Conservation (phyloP, 176 grass and related monocot genomes). For the Musa schizocarpa region DNA sequence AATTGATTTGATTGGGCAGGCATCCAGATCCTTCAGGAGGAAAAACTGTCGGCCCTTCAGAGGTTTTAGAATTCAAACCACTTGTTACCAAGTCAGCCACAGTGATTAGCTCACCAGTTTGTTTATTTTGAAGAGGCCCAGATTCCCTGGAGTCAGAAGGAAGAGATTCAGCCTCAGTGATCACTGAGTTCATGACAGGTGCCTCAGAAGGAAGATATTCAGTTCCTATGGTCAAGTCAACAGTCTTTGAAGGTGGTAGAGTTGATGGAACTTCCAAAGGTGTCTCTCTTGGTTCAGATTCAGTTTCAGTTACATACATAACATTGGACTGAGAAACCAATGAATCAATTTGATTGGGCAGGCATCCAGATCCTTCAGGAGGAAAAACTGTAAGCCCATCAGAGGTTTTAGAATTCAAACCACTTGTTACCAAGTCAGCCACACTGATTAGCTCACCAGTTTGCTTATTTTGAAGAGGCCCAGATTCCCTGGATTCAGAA, state of each 20-base stretch:
- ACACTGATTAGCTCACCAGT: background rate
- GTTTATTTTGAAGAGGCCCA: constrained; percentile 15
- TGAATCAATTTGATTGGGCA: background rate
- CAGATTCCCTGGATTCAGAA: too few relatives aligned
- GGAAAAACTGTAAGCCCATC: background rate
- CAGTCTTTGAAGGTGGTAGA: background rate
- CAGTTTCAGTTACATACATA: background rate
- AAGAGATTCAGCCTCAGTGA: background rate
- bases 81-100: background rate
- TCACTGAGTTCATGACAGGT: constrained; percentile 1
- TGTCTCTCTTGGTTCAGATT: background rate
- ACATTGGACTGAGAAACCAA: background rate
- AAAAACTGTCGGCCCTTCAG: background rate
- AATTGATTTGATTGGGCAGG: background rate
- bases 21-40: background rate
- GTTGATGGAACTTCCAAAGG: background rate
- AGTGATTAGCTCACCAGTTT: background rate
- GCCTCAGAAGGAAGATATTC: background rate
- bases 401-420: background rate
- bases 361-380: background rate
- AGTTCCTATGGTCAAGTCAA: constrained; percentile 1
- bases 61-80: background rate
- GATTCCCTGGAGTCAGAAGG: too few relatives aligned
- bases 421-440: background rate
- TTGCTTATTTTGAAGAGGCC: constrained; percentile 15